Conservation (phyloP, 2,329 filamentous ascomycete species). For the Cadophora luteo-olivacea region DNA sequence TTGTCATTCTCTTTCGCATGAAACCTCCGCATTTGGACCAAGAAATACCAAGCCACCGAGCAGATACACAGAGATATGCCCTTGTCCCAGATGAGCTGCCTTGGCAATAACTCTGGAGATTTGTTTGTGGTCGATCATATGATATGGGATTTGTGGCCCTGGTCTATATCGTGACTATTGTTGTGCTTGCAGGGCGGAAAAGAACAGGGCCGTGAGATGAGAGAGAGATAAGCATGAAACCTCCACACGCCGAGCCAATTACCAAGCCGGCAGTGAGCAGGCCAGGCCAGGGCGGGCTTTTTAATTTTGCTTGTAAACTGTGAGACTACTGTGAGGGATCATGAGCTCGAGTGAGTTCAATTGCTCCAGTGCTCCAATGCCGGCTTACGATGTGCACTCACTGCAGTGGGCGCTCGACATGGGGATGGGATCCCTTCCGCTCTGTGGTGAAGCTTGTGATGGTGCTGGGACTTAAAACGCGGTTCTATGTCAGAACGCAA, state of each 20-base stretch:
- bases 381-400: neutral
- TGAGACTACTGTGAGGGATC: neutral
- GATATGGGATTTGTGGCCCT: neutral
- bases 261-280: conserved; percentile 2
- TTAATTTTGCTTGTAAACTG: neutral
- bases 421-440: neutral
- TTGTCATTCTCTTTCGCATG: neutral
- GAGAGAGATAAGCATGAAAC: conserved; percentile 4
- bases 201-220: neutral
- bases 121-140: conserved; percentile 11
- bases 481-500: conserved; percentile 7
- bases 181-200: neutral
- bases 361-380: neutral
- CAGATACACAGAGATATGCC: neutral
- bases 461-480: neutral
- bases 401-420: too few species aligned
- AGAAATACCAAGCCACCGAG: conserved; percentile 6
- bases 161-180: neutral
- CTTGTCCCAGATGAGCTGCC: neutral
- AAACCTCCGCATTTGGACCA: conserved; percentile 12
- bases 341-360: neutral
- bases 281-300: neutral
- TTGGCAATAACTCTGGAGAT: conserved; percentile 9
- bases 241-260: conserved; percentile 7
- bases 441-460: neutral